Evolutionary conservation across 148 eudicot species (phyloP).

Genomic region (Amaranthus hypochondriacus): DNA sequence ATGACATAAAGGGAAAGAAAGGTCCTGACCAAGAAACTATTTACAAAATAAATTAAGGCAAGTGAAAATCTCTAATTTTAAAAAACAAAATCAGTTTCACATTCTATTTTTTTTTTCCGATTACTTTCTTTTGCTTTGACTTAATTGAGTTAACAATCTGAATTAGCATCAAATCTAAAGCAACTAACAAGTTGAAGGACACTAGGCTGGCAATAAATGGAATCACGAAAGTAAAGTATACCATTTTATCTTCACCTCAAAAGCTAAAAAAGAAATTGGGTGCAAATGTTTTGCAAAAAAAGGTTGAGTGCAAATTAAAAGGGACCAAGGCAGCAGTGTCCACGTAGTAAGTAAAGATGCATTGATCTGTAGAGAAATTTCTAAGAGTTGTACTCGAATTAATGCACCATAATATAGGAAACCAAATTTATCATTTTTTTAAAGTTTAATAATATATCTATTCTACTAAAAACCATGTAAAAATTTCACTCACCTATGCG

Average conservation of each 20-base stretch:
- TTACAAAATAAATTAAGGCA: too few species aligned
- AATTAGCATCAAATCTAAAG: too few species aligned
- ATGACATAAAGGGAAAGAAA: not conserved
- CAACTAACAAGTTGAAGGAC: too few species aligned
- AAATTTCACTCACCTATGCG: slow-evolving; percentile 61
- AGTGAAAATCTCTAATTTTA: too few species aligned
- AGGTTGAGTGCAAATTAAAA: too few species aligned
- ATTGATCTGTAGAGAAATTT: not conserved
- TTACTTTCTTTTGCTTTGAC: not conserved
- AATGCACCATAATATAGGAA: not conserved
- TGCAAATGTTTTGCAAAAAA: too few species aligned
- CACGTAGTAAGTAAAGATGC: not conserved
- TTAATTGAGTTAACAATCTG: not conserved
- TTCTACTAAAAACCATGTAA: not conserved
- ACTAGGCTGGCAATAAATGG: too few species aligned
- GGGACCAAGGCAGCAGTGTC: too few species aligned
- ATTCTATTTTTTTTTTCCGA: not conserved
- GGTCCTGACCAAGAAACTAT: not conserved
- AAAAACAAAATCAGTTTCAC: not conserved
- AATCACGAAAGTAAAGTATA: too few species aligned
- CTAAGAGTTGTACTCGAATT: not conserved
- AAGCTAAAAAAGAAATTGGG: too few species aligned
- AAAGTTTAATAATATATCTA: not conserved
- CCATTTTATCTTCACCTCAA: too few species aligned
- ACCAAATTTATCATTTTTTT: not conserved